These are phyloP conservation scores for Cordyceps cicadae DNA, from an alignment of 2,329 filamentous ascomycete genomes.

Conservation along the genomic window DNA sequence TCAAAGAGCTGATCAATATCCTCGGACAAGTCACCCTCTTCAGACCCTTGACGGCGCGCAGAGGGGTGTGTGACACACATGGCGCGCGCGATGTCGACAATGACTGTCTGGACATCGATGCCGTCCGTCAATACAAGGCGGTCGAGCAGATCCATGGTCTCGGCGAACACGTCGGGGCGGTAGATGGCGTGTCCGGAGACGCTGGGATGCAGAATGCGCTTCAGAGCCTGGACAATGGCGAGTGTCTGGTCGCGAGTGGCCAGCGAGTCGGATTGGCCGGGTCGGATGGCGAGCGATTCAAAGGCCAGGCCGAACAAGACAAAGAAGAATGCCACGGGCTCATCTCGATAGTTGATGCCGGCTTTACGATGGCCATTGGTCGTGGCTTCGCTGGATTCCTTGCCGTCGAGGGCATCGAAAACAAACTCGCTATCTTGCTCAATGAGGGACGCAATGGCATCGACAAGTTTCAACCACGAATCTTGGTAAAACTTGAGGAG, in stretches of 20 bases:
- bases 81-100: slow-evolving; percentile 87
- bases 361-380: slow-evolving; percentile 50
- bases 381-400: slow-evolving; percentile 45
- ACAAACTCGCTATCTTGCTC: slow-evolving; percentile 97
- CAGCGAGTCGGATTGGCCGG: slow-evolving; percentile 41
- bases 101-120: slow-evolving; percentile 78
- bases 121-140: slow-evolving; percentile 87
- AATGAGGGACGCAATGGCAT: slow-evolving; percentile 93
- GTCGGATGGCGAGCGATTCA: slow-evolving; percentile 82
- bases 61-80: slow-evolving; percentile 88
- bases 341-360: slow-evolving; percentile 95
- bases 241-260: slow-evolving; percentile 71
- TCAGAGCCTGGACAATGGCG: slow-evolving; percentile 81
- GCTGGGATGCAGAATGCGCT: slow-evolving; percentile 89
- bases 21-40: slow-evolving; percentile 77
- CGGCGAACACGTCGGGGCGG: slow-evolving; percentile 87
- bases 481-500: slow-evolving; percentile 94
- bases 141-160: slow-evolving; percentile 94
- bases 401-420: slow-evolving; percentile 91
- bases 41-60: slow-evolving; percentile 48
- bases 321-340: slow-evolving; percentile 98
- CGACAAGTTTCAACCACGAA: slow-evolving; percentile 90
- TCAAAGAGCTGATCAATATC: slow-evolving; percentile 98
- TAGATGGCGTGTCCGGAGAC: slow-evolving; percentile 97
- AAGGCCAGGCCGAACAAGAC: slow-evolving; percentile 95